phyloP scores from a whole-genome alignment of 2,329 filamentous ascomycete species.

The Microascus cirrosus region DNA sequence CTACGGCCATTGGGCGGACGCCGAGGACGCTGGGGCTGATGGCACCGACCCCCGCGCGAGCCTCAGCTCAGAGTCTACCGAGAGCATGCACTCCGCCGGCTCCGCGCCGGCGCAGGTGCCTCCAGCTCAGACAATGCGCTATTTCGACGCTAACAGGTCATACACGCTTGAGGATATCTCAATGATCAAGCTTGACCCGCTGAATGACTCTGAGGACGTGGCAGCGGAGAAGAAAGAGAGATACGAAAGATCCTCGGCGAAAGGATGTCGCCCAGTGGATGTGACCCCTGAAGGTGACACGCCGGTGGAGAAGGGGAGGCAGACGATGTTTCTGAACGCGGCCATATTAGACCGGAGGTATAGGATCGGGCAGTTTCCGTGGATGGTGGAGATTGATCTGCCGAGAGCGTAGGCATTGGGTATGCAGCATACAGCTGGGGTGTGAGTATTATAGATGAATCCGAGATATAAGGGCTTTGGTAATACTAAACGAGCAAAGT shows the following conservation, averaged over 20 bases:
- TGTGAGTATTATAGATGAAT: background rate
- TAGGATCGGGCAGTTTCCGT: conserved; percentile 33
- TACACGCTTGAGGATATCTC: background rate
- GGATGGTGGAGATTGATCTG: conserved; percentile 40
- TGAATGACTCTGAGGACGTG: conserved; percentile 15
- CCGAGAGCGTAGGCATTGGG: background rate
- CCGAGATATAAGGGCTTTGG: background rate
- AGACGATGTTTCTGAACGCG: conserved; percentile 47
- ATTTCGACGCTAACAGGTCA: background rate
- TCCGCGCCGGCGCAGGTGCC: background rate
- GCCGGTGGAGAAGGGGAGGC: conserved; percentile 6
- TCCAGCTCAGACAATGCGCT: background rate
- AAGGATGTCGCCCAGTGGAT: background rate
- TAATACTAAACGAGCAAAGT: background rate
- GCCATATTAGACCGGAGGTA: conserved; percentile 35
- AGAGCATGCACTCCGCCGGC: background rate
- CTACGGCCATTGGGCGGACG: conserved; percentile 30
- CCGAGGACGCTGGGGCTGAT: background rate
- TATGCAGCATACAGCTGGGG: background rate
- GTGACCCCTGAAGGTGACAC: conserved; percentile 1
- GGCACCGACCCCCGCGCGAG: background rate
- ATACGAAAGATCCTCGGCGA: background rate
- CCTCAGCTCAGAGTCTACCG: background rate
- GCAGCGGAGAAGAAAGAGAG: conserved; percentile 19
- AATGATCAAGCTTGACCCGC: background rate